Conservation (phyloP, 2,329 filamentous ascomycete genomes). For the Curvularia eragrostidis region DNA sequence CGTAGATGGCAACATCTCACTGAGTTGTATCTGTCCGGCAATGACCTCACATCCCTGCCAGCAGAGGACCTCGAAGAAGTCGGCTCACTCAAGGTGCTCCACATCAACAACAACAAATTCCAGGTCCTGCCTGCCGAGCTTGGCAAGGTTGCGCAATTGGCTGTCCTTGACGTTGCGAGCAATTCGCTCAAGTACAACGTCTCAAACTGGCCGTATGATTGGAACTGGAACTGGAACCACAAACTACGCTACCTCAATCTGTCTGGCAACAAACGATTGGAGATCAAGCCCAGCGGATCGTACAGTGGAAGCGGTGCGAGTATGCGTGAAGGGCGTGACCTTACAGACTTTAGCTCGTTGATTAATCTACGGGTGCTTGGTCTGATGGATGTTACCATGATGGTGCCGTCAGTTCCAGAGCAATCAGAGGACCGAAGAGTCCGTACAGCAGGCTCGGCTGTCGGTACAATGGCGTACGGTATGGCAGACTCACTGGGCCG, state of each 20-base stretch:
- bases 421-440: constrained; percentile 95
- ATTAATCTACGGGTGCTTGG: constrained; percentile 85
- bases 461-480: constrained; percentile 89
- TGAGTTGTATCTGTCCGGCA: constrained; percentile 93
- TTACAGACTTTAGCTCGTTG: constrained; percentile 90
- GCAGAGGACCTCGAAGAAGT: constrained; percentile 93
- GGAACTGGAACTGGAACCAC: constrained; percentile 99
- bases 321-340: constrained; percentile 65
- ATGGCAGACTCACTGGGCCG: constrained; percentile 96
- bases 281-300: constrained; percentile 76
- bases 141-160: constrained; percentile 89
- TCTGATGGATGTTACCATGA: constrained; percentile 97
- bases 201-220: constrained; percentile 98
- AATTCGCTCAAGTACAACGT: constrained; percentile 98
- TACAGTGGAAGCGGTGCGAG: constrained; percentile 58
- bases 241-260: constrained; percentile 94
- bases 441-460: constrained; percentile 92
- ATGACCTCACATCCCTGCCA: constrained; percentile 88
- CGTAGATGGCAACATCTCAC: constrained; percentile 88
- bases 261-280: constrained; percentile 93
- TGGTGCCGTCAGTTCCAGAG: constrained; percentile 89
- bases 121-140: constrained; percentile 95
- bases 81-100: constrained; percentile 83
- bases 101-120: constrained; percentile 98
- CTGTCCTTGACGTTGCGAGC: constrained; percentile 91